Percentiles rank a stretch among this genome's conserved stretches.
Evolutionary conservation across 2,329 filamentous ascomycete genomes (phyloP).

Genomic region (Dothideomycetes sp.): DNA sequence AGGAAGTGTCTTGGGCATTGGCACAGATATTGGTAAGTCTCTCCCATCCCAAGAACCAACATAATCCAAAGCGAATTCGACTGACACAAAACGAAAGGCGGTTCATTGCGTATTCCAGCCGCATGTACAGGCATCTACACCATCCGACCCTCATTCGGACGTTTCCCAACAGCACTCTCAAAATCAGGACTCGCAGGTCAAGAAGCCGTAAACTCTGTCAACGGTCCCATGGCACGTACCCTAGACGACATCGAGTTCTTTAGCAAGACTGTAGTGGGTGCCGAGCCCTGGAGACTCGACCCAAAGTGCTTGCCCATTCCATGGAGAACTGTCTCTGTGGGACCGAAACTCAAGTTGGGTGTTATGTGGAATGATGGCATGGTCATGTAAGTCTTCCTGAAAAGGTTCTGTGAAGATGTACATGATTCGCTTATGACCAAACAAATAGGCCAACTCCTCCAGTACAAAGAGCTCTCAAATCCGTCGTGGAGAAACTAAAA

Average conservation of each 20-base stretch:
- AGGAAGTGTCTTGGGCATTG: constrained; percentile 53
- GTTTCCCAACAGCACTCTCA: constrained; percentile 48
- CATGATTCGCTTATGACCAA: neutral
- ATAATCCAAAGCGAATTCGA: too few species aligned
- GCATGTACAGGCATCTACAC: constrained; percentile 51
- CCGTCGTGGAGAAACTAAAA: constrained; percentile 45
- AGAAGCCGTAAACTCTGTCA: constrained; percentile 55
- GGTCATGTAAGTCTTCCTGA: constrained; percentile 29
- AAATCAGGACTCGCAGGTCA: constrained; percentile 54
- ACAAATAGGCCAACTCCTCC: constrained; percentile 47
- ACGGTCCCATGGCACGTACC: constrained; percentile 52
- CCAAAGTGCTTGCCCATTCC: constrained; percentile 45
- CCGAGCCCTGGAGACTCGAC: constrained; percentile 45
- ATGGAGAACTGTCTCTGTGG: constrained; percentile 38
- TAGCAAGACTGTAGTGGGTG: constrained; percentile 32
- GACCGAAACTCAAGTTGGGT: constrained; percentile 49
- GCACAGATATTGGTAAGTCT: constrained; percentile 47
- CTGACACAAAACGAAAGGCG: constrained; percentile 25
- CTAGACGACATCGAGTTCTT: constrained; percentile 43
- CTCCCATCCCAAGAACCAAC: too few species aligned
- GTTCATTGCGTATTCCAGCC: constrained; percentile 47
- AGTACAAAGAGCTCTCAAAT: constrained; percentile 46
- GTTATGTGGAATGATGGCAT: constrained; percentile 52
- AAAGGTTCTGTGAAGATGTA: too few species aligned
- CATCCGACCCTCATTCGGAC: constrained; percentile 47